Base-by-base conservation (phyloP, 352 stramenopile species). In the Globisporangium solare region DNA sequence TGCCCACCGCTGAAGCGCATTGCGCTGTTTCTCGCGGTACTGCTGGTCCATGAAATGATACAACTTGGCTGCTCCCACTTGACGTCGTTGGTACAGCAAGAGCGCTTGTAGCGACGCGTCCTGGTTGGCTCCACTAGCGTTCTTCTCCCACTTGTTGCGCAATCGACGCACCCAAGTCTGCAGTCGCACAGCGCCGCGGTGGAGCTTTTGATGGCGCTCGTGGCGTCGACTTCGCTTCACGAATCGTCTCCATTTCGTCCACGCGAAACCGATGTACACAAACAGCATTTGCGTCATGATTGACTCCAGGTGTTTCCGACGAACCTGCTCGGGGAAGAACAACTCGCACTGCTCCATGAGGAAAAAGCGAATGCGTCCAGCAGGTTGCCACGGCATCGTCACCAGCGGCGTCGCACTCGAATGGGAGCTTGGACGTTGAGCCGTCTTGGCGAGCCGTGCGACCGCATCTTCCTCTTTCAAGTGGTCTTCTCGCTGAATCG, bases 221-320 rank as follows among this genome's bases (percentile, higher is more conserved):
- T 71, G 51, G 7, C 63, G 51, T 10, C 71, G 77, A 54, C 77
- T 66, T 0, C 58, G 67, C 1, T 63, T 51, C 8, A 86, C 61
- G 22, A 78, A 87, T 17, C 65, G 56, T 7, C 40, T 52, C 81
- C 81, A 91, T 1, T 67, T 59, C 24, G 56, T 55, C 82, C 82
- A 92, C 20, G 72, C 74, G 56, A 82, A 87, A 35, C 79, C 82
- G 11, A 74, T 59, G 51, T 81, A 86, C 13, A 89, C 61, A 31
- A 77, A 74, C 14, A 92, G 64, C 49, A 92, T 65, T 42, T 86
- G 79, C n/a, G 66, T 22, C 20, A 92, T 47, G 60, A 90, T 77
- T 21, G 51, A 18, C 11, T 41, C 54, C 50, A 92, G 59, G 53
- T 80, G 77, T 6, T 64, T 56, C 21, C 50, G 59, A 40, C 71